These are phyloP conservation scores for Leccinum subtestaceum DNA, from an alignment of 768 basidiomycete species.

Conservation along the genomic window DNA sequence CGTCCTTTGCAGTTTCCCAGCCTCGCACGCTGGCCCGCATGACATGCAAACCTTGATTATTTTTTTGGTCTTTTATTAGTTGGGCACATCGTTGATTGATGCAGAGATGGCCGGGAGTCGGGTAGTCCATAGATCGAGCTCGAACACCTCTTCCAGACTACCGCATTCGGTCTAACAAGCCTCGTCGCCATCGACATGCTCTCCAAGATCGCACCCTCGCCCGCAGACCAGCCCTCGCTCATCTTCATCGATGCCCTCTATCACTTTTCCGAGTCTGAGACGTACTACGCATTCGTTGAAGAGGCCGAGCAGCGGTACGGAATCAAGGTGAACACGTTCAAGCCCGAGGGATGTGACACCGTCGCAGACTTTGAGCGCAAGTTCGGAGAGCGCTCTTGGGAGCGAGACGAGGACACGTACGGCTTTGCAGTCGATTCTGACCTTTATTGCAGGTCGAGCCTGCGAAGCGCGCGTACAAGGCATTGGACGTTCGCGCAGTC, in stretches of 20 bases:
- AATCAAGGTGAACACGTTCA: slow-evolving; percentile 70
- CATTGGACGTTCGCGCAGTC: too few species aligned
- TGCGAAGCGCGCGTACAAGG: slow-evolving; percentile 80
- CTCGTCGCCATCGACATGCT: slow-evolving; percentile 95
- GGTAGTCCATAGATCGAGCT: too few species aligned
- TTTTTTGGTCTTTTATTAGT: too few species aligned
- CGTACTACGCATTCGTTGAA: slow-evolving; percentile 83
- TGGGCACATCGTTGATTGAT: too few species aligned
- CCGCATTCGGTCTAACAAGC: slow-evolving; percentile 94
- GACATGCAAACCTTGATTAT: too few species aligned
- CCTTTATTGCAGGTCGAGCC: slow-evolving; percentile 73
- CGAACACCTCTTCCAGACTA: slow-evolving; percentile 88
- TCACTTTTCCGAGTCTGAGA: slow-evolving; percentile 94
- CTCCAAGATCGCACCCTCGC: slow-evolving; percentile 62
- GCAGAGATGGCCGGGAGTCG: too few species aligned
- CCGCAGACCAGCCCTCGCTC: slow-evolving; percentile 62
- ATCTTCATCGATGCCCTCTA: slow-evolving; percentile 98
- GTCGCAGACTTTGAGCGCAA: slow-evolving; percentile 73
- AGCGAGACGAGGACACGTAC: slow-evolving; percentile 80
- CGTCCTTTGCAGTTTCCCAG: too few species aligned
- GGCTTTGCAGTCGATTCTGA: slow-evolving; percentile 66
- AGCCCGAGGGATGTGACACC: slow-evolving; percentile 67
- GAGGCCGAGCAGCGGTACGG: slow-evolving; percentile 76
- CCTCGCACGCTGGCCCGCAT: too few species aligned
- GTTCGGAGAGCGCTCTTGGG: slow-evolving; percentile 84